A percentile compares a stretch with the other conserved stretches of the same genome.
These are phyloP conservation scores for Keithomyces neogunnii DNA, from an alignment of 2,329 filamentous ascomycete genomes.

Conservation along the genomic window DNA sequence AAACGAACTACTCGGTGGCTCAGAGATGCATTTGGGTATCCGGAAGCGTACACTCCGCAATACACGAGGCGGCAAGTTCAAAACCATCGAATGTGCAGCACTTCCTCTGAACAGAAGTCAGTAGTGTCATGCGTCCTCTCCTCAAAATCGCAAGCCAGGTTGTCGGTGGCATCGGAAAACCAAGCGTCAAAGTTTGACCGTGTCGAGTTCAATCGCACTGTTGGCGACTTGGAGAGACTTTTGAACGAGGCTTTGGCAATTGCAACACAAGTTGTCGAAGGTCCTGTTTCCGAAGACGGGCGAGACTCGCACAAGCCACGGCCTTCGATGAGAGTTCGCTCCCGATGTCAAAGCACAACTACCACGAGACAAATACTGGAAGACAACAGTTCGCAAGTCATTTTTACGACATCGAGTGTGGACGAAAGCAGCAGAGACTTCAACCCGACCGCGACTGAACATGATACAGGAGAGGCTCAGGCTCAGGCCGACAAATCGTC, in stretches of 20 bases:
- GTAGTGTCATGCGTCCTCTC: constrained; percentile 10
- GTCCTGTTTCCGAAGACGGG: constrained; percentile 15
- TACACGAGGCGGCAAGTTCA: constrained; percentile 19
- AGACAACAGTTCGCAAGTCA: not conserved
- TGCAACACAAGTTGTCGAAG: constrained; percentile 30
- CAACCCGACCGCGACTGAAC: not conserved
- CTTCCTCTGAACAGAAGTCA: constrained; percentile 11
- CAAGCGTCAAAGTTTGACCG: constrained; percentile 17
- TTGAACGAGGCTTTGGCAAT: constrained; percentile 36
- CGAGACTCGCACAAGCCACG: constrained; percentile 6
- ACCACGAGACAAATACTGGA: not conserved
- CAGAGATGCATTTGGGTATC: constrained; percentile 19
- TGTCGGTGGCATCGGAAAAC: constrained; percentile 12
- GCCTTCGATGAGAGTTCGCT: constrained; percentile 7
- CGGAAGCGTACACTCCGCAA: constrained; percentile 16
- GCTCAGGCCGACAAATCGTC: not conserved
- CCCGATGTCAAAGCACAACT: constrained; percentile 4
- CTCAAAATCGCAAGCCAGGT: constrained; percentile 9
- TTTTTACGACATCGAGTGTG: constrained; percentile 5
- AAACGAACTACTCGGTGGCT: constrained; percentile 26
- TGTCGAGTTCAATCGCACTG: constrained; percentile 24
- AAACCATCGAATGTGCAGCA: constrained; percentile 3
- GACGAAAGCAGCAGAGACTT: constrained; percentile 6
- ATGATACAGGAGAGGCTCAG: not conserved
- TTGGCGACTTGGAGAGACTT: constrained; percentile 36